Conservation (phyloP, 2,329 filamentous ascomycete genomes). For the Allantophomopsis cytisporea region DNA sequence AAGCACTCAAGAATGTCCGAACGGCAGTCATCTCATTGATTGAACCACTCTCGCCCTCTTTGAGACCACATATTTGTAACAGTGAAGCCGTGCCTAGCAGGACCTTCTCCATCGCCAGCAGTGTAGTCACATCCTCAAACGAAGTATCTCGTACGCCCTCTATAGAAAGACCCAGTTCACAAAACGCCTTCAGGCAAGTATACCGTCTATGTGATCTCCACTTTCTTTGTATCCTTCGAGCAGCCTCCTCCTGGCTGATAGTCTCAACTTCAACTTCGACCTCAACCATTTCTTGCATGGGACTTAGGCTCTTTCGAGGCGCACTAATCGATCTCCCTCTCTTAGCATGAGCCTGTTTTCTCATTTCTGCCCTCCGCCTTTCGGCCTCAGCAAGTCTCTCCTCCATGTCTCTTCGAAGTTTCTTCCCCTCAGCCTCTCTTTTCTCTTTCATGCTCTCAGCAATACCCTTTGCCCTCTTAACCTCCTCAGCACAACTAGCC, state of each 20-base stretch:
- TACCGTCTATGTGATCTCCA: constrained; percentile 50
- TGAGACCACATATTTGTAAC: constrained; percentile 55
- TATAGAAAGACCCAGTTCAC: constrained; percentile 52
- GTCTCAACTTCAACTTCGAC: constrained; percentile 3
- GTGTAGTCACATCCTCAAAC: constrained; percentile 60
- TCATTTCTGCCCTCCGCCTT: constrained; percentile 51
- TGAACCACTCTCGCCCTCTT: constrained; percentile 48
- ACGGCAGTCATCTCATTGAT: constrained; percentile 57
- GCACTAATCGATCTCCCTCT: constrained; percentile 38
- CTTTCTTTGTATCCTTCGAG: constrained; percentile 51
- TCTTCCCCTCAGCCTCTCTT: constrained; percentile 58
- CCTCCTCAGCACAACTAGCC: constrained; percentile 69
- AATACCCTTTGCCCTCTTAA: constrained; percentile 70
- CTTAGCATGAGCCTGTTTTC: constrained; percentile 36
- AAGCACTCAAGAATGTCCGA: constrained; percentile 67
- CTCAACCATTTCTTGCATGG: constrained; percentile 32
- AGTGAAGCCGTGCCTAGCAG: constrained; percentile 52
- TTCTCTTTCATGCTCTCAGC: constrained; percentile 72
- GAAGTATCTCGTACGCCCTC: constrained; percentile 55
- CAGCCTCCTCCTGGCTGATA: constrained; percentile 48
- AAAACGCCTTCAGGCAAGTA: constrained; percentile 50
- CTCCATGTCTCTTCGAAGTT: constrained; percentile 62
- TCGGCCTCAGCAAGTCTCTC: constrained; percentile 70
- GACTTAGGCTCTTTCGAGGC: constrained; percentile 33
- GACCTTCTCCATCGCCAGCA: constrained; percentile 54